These are phyloP conservation scores for Corymbia calophylla DNA, from an alignment of 441 rosid genomes.

Conservation along the genomic window DNA sequence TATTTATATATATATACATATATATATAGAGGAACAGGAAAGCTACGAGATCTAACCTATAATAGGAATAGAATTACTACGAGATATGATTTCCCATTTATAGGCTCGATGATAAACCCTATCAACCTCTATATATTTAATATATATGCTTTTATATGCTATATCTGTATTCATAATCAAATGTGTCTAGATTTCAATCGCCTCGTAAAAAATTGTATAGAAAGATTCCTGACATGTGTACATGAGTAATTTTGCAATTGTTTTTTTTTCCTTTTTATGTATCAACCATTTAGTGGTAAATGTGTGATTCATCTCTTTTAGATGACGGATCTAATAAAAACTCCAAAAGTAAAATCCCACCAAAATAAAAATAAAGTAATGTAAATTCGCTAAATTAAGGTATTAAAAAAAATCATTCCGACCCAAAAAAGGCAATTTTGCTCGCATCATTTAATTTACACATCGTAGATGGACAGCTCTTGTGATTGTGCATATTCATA, in stretches of 20 bases:
- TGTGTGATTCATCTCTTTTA: background rate
- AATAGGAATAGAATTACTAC: background rate
- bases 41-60: background rate
- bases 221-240: accelerated
- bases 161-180: accelerated
- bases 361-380: background rate
- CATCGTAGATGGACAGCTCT: background rate
- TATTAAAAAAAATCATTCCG: background rate
- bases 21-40: background rate
- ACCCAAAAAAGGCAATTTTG: background rate
- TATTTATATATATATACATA: background rate
- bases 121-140: background rate
- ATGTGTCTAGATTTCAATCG: background rate
- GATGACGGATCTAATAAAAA: background rate
- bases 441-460: background rate
- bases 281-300: background rate
- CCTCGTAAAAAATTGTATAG: accelerated
- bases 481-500: background rate
- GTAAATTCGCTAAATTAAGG: background rate
- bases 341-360: background rate
- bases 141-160: no score
- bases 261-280: background rate
- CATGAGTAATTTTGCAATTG: no score
- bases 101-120: background rate
- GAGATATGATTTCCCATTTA: background rate